Evolutionary conservation across 257 asterid genomes (phyloP).

Genomic region (Ophiorrhiza pumila): DNA sequence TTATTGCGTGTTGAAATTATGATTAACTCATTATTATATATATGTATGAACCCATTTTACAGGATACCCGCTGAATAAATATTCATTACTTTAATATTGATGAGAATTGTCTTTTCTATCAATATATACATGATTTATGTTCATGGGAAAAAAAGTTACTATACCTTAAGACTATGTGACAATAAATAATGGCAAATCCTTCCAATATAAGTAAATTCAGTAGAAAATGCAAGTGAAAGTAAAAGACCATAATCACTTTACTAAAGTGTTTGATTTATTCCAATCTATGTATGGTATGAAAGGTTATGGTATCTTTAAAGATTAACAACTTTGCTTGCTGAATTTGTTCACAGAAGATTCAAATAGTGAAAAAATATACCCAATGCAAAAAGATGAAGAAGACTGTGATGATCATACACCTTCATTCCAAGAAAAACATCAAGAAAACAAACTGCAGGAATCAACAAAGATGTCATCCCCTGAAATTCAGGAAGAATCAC

Average conservation of each 20-base stretch:
- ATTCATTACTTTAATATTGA: too few relatives aligned
- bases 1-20: too few relatives aligned
- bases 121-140: too few relatives aligned
- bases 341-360: constrained; percentile 2
- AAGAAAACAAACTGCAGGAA: constrained; percentile 28
- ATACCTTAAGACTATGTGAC: too few relatives aligned
- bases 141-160: too few relatives aligned
- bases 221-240: not conserved
- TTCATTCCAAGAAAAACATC: constrained; percentile 25
- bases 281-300: not conserved
- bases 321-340: not conserved
- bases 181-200: too few relatives aligned
- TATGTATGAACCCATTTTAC: too few relatives aligned
- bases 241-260: not conserved
- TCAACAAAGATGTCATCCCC: constrained; percentile 36
- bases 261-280: constrained; percentile 7
- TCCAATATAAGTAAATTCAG: not conserved
- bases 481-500: constrained; percentile 69
- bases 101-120: too few relatives aligned
- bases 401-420: constrained; percentile 20
- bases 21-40: too few relatives aligned
- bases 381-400: constrained; percentile 34
- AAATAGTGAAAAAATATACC: constrained; percentile 23
- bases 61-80: too few relatives aligned
- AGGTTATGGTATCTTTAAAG: not conserved